Evolutionary conservation across 495 filamentous ascomycete species (phyloP).

Genomic region (Aspergillus diversus): DNA sequence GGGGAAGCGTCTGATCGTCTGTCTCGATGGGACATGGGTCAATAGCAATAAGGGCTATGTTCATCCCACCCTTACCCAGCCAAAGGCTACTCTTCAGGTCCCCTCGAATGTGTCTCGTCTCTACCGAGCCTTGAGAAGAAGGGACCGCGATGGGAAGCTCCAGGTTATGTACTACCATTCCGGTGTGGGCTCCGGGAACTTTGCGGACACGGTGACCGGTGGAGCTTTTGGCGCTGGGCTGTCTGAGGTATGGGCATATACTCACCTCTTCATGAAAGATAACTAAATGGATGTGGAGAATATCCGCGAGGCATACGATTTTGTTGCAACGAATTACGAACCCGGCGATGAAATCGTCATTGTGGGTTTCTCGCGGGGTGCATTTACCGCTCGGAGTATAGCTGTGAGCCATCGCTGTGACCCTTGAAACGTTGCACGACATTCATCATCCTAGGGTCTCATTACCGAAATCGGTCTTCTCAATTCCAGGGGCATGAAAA

Average conservation of each 20-base stretch:
- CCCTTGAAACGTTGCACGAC: background rate
- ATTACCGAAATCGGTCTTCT: slow-evolving; percentile 3
- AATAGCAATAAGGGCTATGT: background rate
- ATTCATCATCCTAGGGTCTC: slow-evolving; percentile 4
- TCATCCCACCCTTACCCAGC: background rate
- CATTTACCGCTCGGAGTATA: slow-evolving; percentile 3
- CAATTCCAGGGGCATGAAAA: background rate
- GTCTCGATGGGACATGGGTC: background rate
- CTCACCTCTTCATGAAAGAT: background rate
- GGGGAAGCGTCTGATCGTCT: background rate
- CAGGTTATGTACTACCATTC: slow-evolving; percentile 1
- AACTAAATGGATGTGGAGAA: background rate
- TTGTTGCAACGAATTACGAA: slow-evolving; percentile 4
- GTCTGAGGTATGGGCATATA: background rate
- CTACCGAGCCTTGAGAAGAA: background rate
- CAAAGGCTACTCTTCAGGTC: background rate
- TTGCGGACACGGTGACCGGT: background rate
- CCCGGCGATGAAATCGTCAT: background rate
- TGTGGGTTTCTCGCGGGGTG: background rate
- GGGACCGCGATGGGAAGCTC: background rate
- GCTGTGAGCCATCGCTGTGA: background rate
- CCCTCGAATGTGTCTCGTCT: background rate
- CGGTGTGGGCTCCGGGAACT: background rate
- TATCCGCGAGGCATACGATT: background rate
- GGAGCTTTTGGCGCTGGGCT: background rate